Evolutionary conservation across 202 grass and related monocot species (phyloP).

Genomic region (Eragrostis tef): DNA sequence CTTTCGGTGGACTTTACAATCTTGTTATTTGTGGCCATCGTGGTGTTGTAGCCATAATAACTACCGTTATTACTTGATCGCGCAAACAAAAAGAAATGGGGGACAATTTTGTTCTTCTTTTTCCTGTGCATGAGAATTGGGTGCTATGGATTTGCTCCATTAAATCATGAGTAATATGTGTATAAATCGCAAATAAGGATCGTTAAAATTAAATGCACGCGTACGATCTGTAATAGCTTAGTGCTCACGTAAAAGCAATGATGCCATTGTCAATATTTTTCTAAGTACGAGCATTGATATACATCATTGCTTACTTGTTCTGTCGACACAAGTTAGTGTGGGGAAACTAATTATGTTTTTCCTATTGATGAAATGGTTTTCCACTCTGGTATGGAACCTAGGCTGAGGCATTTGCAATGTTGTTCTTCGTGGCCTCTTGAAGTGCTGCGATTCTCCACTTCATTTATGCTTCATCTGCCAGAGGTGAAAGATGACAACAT

Average conservation of each 20-base stretch:
- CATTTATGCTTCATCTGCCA: background rate
- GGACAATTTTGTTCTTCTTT: background rate
- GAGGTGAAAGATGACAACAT: background rate
- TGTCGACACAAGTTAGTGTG: background rate
- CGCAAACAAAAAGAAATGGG: background rate
- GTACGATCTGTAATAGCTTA: background rate
- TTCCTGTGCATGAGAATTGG: background rate
- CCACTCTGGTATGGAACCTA: background rate
- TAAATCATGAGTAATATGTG: background rate
- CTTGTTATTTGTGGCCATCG: background rate
- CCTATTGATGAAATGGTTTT: background rate
- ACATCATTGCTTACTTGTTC: background rate
- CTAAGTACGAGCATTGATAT: background rate
- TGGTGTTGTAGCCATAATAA: background rate
- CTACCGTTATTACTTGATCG: background rate
- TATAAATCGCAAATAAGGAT: background rate
- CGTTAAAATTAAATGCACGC: too few species aligned
- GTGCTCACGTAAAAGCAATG: background rate
- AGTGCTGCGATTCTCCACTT: slow-evolving; percentile 4
- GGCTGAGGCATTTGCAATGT: background rate
- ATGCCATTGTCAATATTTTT: background rate
- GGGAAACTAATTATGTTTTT: background rate
- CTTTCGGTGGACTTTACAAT: slow-evolving; percentile 10
- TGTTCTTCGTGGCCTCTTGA: background rate
- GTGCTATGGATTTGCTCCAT: slow-evolving; percentile 11